phyloP scores from a whole-genome alignment of 2,329 filamentous ascomycete species.

The Cercospora canescens region DNA sequence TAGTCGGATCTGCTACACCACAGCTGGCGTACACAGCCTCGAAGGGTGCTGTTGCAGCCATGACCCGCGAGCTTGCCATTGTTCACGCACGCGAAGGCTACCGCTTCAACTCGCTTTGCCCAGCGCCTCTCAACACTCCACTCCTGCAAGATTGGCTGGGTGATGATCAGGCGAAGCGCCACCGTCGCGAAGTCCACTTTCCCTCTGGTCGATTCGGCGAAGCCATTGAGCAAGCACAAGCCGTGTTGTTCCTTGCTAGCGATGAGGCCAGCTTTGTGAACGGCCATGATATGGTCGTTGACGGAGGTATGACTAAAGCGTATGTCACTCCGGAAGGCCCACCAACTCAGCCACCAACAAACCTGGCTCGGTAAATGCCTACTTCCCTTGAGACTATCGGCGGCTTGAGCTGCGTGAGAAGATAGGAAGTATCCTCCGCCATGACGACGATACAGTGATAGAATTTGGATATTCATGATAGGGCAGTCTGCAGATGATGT shows the following conservation, averaged over 20 bases:
- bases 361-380: constrained; percentile 31
- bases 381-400: not conserved
- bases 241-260: constrained; percentile 81
- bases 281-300: constrained; percentile 88
- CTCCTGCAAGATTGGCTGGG: constrained; percentile 92
- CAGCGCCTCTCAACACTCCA: constrained; percentile 88
- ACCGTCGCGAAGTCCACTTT: constrained; percentile 85
- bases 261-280: constrained; percentile 91
- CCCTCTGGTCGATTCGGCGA: constrained; percentile 86
- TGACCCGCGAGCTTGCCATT: constrained; percentile 89
- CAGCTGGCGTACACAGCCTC: constrained; percentile 92
- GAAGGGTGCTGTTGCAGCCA: constrained; percentile 87
- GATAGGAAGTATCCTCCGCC: not conserved
- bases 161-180: constrained; percentile 78
- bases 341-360: constrained; percentile 51
- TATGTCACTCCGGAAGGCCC: constrained; percentile 69
- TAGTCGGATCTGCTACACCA: constrained; percentile 83
- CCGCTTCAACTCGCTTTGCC: constrained; percentile 88
- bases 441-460: not conserved
- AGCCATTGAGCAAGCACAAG: constrained; percentile 90
- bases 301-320: constrained; percentile 92
- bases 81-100: constrained; percentile 87
- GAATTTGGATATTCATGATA: not conserved
- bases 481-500: not conserved
- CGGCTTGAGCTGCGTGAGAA: not conserved